Base-by-base conservation (phyloP, 1,139 yeast genomes). In the Diutina pseudorugosa region DNA sequence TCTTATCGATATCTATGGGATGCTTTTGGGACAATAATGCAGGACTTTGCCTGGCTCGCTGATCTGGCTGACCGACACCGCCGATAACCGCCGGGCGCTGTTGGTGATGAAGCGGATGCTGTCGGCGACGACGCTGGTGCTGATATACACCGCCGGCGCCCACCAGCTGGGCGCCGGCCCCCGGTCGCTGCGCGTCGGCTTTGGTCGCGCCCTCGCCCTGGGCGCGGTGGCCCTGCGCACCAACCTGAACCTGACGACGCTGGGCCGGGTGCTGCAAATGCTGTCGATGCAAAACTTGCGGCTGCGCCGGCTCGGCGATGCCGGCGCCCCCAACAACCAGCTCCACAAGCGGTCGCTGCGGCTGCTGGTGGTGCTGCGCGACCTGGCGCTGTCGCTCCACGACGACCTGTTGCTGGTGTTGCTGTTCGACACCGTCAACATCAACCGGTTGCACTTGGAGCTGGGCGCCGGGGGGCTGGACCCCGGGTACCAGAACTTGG, bases 401-500 rank as follows among this genome's bases (percentile, higher is more conserved):
- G 75, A 71, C n/a, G 77, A 72, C 52, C 59, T 65, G 11, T 54
- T 69, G 55, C 70, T 74, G n/a, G 66, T 70, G 33, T 60, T 70
- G 25, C 68, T 76, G 11, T 64, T 72, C 52, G 75, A 71, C 53
- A 65, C 71, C 12, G 62, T 62, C 41, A 64, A 69, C 51, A 58
- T 68, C 49, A 59, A 63, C 45, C 57, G 58, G 9, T 55, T 61
- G 41, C 58, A 59, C 20, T 51, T 57, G 33, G 60, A 56, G 30
- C 59, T 52, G n/a, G 57, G 56, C 16, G 76, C 72, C 51, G 66
- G 70, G 52, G 73, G 73, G 55, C 65, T 71, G 57, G 70, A 70
- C 11, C 67, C 69, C 48, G 72, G 72, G 55, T 74, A 67, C 60
- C 77, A 73, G 59, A 83, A 79, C 16, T 58, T 70, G 55, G 76